These are phyloP conservation scores for Hymenoscyphus fraxineus DNA, from an alignment of 2,329 filamentous ascomycete genomes.

Conservation along the genomic window DNA sequence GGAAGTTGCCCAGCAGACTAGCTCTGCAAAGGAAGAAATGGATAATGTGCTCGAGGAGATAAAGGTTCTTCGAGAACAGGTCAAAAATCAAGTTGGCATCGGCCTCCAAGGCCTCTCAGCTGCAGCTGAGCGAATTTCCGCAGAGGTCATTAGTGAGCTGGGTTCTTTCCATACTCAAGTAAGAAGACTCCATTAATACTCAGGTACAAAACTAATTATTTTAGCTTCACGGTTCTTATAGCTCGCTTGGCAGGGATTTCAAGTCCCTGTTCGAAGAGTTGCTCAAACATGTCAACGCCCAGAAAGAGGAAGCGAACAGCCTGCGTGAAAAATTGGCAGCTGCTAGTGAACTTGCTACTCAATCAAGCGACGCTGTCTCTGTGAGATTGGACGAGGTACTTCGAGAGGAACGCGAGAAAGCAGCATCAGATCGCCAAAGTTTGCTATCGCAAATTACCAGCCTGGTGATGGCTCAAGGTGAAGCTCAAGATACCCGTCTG, in stretches of 20 bases:
- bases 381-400: constrained; percentile 64
- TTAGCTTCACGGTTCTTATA: constrained; percentile 79
- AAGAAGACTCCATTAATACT: constrained; percentile 22
- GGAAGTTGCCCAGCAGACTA: constrained; percentile 64
- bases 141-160: constrained; percentile 83
- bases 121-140: constrained; percentile 83
- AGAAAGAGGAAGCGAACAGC: constrained; percentile 71
- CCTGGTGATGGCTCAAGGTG: constrained; percentile 72
- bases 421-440: constrained; percentile 68
- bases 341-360: constrained; percentile 64
- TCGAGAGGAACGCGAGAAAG: constrained; percentile 70
- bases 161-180: constrained; percentile 73
- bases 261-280: constrained; percentile 81
- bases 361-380: constrained; percentile 65
- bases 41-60: constrained; percentile 90
- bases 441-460: constrained; percentile 72
- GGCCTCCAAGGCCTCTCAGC: constrained; percentile 78
- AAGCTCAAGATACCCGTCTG: constrained; percentile 69
- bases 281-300: constrained; percentile 67
- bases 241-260: constrained; percentile 78
- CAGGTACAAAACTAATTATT: constrained; percentile 21
- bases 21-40: constrained; percentile 76
- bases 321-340: constrained; percentile 68
- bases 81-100: constrained; percentile 81
- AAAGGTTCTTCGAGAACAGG: constrained; percentile 79